Evolutionary conservation across 2,329 filamentous ascomycete species (phyloP).

Genomic region (Penicillium psychrosexuale): DNA sequence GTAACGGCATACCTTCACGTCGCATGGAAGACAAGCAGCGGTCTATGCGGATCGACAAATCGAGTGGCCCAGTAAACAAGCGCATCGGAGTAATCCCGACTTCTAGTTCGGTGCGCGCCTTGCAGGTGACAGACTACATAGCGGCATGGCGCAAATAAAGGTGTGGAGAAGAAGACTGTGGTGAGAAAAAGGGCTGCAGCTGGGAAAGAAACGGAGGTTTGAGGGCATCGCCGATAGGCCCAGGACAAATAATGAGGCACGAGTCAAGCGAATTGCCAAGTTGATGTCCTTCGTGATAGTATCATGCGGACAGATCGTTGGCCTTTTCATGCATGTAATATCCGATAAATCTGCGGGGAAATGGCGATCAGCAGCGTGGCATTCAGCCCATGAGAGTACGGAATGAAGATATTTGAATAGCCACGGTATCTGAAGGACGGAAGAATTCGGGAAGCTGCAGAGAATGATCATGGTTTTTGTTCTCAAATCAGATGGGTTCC

Average conservation of each 20-base stretch:
- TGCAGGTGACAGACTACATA: slow-evolving; percentile 21
- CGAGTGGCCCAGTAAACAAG: slow-evolving; percentile 7
- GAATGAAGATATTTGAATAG: not conserved
- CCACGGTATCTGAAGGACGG: not conserved
- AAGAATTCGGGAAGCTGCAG: slow-evolving; percentile 17
- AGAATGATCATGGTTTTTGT: slow-evolving; percentile 5
- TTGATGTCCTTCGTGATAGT: slow-evolving; percentile 13
- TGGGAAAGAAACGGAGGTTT: slow-evolving; percentile 1
- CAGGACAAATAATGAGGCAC: not conserved
- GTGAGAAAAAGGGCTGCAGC: not conserved
- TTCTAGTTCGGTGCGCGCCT: not conserved
- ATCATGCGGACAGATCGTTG: slow-evolving; percentile 19
- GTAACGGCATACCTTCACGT: slow-evolving; percentile 5
- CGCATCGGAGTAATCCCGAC: not conserved
- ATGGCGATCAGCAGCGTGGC: slow-evolving; percentile 17
- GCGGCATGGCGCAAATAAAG: slow-evolving; percentile 22
- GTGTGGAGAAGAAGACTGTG: slow-evolving; percentile 17
- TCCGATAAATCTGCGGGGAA: slow-evolving; percentile 14
- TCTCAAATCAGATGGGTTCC: slow-evolving; percentile 18
- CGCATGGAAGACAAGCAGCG: slow-evolving; percentile 24
- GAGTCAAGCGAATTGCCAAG: slow-evolving; percentile 10
- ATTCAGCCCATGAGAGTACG: not conserved
- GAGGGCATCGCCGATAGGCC: slow-evolving; percentile 1
- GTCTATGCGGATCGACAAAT: slow-evolving; percentile 20
- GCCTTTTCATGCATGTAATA: slow-evolving; percentile 3